Evolutionary conservation across 306 rosid species (phyloP).

Genomic region (Vachellia pachyceras): DNA sequence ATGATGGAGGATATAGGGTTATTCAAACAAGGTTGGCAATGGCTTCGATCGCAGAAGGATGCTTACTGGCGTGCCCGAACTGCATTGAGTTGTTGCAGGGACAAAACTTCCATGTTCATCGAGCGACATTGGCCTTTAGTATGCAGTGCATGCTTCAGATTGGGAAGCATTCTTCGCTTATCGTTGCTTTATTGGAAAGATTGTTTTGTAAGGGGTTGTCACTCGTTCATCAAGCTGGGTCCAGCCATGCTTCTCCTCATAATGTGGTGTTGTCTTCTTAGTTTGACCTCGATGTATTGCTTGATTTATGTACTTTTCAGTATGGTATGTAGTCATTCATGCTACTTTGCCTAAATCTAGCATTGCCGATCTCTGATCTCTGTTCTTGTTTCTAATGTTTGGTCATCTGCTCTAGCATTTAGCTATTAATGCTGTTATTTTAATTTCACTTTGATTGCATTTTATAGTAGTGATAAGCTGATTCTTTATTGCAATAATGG

Average conservation of each 20-base stretch:
- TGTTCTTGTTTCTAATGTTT: not conserved
- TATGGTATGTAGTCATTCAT: conserved; percentile 67
- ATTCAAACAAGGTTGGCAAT: conserved; percentile 85
- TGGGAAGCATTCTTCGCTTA: conserved; percentile 56
- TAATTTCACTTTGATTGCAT: not conserved
- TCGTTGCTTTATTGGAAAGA: conserved; percentile 73
- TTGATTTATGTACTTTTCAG: conserved; percentile 84
- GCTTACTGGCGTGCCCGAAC: conserved; percentile 55
- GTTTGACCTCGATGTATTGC: conserved; percentile 91
- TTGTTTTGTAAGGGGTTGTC: conserved; percentile 75
- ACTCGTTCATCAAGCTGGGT: conserved; percentile 69
- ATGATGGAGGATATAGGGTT: conserved; percentile 91
- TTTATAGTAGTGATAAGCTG: conserved; percentile 23
- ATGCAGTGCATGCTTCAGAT: conserved; percentile 64
- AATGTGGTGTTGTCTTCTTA: conserved; percentile 96
- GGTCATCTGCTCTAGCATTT: conserved; percentile 10
- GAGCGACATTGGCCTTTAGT: conserved; percentile 93
- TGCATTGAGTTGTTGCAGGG: conserved; percentile 52
- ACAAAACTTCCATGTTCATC: conserved; percentile 51
- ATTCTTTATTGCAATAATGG: conserved; percentile 12
- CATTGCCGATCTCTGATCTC: not conserved
- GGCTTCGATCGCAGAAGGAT: conserved; percentile 77
- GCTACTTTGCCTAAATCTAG: conserved; percentile 21
- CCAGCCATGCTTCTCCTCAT: conserved; percentile 86
- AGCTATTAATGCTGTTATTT: not conserved